Evolutionary conservation across 768 basidiomycete genomes (phyloP).

Genomic region (Rhodotorula paludigena): DNA sequence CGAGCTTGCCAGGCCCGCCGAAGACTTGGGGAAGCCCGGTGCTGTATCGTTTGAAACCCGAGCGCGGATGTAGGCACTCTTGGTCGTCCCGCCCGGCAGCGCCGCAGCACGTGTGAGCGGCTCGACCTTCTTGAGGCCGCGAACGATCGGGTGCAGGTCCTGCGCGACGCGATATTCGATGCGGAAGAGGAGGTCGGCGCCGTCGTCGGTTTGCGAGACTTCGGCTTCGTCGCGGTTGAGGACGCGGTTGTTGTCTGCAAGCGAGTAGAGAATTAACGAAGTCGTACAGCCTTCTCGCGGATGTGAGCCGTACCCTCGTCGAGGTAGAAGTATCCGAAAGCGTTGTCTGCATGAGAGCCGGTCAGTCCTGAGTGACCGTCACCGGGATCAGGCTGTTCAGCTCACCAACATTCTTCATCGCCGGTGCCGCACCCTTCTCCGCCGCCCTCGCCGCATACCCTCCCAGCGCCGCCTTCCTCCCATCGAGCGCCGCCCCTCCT

Average conservation of each 20-base stretch:
- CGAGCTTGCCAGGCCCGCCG: background rate
- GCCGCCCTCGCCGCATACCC: background rate
- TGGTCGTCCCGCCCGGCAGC: conserved; percentile 9
- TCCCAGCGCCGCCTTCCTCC: conserved; percentile 15
- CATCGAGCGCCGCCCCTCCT: background rate
- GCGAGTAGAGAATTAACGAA: background rate
- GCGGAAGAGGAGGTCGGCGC: conserved; percentile 9
- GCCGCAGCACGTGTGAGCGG: background rate
- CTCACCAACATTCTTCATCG: conserved; percentile 22
- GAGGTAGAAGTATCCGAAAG: conserved; percentile 34
- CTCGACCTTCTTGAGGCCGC: background rate
- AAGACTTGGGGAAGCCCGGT: conserved; percentile 18
- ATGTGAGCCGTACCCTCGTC: conserved; percentile 12
- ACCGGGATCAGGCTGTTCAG: background rate
- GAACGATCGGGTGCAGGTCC: conserved; percentile 30
- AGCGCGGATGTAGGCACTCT: conserved; percentile 25
- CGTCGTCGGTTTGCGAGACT: conserved; percentile 20
- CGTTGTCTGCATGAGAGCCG: conserved; percentile 9
- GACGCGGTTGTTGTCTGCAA: conserved; percentile 18
- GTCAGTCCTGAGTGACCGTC: no score
- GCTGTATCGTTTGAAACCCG: conserved; percentile 5
- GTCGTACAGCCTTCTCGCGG: background rate
- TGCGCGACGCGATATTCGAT: conserved; percentile 34
- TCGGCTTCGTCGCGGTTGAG: conserved; percentile 15
- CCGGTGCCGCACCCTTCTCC: background rate